Percentiles rank a stretch among this genome's conserved stretches.
phyloP scores from a whole-genome alignment of 225 moss, liverwort and hornwort genomes.

The Anthoceros angustus region DNA sequence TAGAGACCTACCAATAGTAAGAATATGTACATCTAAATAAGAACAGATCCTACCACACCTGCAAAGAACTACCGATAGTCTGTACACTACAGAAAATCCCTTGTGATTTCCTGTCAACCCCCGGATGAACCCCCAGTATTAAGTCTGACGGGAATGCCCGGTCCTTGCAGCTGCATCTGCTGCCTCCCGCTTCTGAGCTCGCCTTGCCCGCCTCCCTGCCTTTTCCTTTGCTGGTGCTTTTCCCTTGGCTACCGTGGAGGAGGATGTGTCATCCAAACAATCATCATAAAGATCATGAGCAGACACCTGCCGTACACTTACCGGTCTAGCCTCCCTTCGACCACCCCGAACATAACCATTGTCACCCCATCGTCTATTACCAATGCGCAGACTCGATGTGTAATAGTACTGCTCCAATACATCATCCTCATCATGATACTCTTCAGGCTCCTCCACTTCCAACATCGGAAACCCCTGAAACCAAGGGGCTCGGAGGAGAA shows the following conservation, averaged over 20 bases:
- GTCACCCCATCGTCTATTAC: constrained; percentile 58
- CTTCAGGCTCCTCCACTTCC: constrained; percentile 34
- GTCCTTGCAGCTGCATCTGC: background rate
- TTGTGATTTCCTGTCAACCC: background rate
- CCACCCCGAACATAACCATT: constrained; percentile 58
- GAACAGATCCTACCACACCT: too few relatives aligned
- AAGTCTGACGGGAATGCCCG: background rate
- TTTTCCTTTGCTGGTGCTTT: background rate
- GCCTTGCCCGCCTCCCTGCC: background rate
- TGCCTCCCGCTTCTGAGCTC: constrained; percentile 3
- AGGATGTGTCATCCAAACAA: background rate
- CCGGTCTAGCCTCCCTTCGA: constrained; percentile 49
- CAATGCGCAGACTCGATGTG: constrained; percentile 48
- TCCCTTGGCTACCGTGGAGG: background rate
- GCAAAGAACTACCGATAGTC: too few relatives aligned
- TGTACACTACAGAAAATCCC: background rate
- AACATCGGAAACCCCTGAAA: constrained; percentile 31
- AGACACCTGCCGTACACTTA: constrained; percentile 34
- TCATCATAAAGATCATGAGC: constrained; percentile 9
- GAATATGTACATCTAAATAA: too few relatives aligned
- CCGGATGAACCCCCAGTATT: background rate
- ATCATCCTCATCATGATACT: constrained; percentile 50
- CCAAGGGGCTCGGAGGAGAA: constrained; percentile 45
- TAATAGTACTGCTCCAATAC: constrained; percentile 46
- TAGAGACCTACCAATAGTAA: too few relatives aligned